Conservation (phyloP, 768 basidiomycete species). For the Tubosaeta sp. region DNA sequence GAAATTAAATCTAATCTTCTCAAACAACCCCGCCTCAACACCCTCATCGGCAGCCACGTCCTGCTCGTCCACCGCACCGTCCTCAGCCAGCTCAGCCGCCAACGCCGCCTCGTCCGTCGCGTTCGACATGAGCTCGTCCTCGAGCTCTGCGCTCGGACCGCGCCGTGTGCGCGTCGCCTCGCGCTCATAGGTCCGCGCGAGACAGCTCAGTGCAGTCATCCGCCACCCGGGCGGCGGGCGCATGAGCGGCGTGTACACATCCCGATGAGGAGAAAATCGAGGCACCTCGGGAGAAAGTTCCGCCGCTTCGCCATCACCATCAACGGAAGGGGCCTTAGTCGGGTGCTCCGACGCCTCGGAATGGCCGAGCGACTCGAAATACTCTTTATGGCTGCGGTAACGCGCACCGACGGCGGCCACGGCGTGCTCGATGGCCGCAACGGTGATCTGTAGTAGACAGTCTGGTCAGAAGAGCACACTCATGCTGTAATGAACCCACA, state of each 20-base stretch:
- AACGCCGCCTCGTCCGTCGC: slow-evolving; percentile 36
- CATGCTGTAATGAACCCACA: slow-evolving; percentile 24
- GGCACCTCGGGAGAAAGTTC: slow-evolving; percentile 1
- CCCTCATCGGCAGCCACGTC: slow-evolving; percentile 8
- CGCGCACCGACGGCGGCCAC: slow-evolving; percentile 44
- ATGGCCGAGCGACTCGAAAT: slow-evolving; percentile 35
- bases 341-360: slow-evolving; percentile 15
- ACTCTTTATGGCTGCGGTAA: slow-evolving; percentile 34
- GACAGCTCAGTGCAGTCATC: slow-evolving; percentile 10
- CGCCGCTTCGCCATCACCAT: slow-evolving; percentile 2
- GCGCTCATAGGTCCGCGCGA: slow-evolving; percentile 22
- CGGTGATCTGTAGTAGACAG: slow-evolving; percentile 35
- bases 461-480: background rate
- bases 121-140: slow-evolving; percentile 28
- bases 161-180: slow-evolving; percentile 17
- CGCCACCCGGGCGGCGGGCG: slow-evolving; percentile 23
- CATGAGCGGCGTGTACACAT: slow-evolving; percentile 35
- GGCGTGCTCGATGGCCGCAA: slow-evolving; percentile 44
- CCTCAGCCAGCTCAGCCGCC: slow-evolving; percentile 38
- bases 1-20: slow-evolving; percentile 9
- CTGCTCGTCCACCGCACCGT: slow-evolving; percentile 36
- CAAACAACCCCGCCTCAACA: slow-evolving; percentile 22
- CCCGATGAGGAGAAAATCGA: slow-evolving; percentile 24
- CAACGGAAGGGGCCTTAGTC: background rate
- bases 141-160: slow-evolving; percentile 14